These are phyloP conservation scores for Przewalskia tangutica DNA, from an alignment of 257 asterid species.

Conservation along the genomic window DNA sequence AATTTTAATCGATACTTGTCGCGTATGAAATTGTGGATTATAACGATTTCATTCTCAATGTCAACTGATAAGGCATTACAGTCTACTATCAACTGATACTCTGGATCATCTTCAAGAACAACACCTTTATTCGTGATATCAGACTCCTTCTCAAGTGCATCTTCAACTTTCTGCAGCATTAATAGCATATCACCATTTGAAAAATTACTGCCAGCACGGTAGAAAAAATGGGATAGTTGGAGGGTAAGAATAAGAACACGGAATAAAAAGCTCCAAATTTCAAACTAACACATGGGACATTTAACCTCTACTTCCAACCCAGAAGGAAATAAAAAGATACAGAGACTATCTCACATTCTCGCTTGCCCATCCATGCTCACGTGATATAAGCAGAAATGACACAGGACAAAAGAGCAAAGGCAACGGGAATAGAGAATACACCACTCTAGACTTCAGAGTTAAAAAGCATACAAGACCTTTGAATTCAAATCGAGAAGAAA, in stretches of 20 bases:
- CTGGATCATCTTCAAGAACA: slow-evolving; percentile 89
- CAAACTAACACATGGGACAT: neutral
- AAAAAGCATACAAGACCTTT: neutral
- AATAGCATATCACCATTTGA: slow-evolving; percentile 5
- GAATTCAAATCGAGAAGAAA: neutral
- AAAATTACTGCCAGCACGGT: neutral
- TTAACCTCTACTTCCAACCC: neutral
- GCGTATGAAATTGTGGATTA: slow-evolving; percentile 88
- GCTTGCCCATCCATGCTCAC: neutral
- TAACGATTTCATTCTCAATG: slow-evolving; percentile 82
- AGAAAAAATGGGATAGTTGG: neutral
- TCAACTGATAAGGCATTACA: slow-evolving; percentile 89
- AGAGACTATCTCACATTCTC: neutral
- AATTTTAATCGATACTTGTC: slow-evolving; percentile 89
- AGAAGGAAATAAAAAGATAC: neutral
- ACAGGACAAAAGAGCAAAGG: neutral
- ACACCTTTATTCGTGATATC: slow-evolving; percentile 42
- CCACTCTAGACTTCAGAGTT: neutral
- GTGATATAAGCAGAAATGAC: neutral
- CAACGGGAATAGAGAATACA: neutral
- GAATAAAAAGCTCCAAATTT: neutral
- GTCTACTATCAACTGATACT: slow-evolving; percentile 86
- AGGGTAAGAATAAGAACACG: neutral
- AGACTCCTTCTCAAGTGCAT: slow-evolving; percentile 62
- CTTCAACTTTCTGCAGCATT: slow-evolving; percentile 73